Base-by-base conservation (phyloP, 441 rosid genomes). In the Isatis lusitanica region DNA sequence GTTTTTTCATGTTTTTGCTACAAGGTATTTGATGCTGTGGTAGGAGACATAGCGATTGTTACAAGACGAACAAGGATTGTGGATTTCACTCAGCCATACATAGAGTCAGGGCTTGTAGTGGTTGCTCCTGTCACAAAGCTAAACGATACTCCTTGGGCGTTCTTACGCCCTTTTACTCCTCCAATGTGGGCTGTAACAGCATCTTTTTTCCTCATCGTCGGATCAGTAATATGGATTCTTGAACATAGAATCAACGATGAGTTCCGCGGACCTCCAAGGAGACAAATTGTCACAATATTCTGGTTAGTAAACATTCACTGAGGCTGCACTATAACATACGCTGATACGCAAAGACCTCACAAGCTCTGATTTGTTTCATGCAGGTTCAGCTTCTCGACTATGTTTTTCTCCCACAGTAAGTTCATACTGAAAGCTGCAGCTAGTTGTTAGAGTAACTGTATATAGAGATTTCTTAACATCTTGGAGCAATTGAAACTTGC, bases 341-440 rank as follows among this genome's bases (percentile, higher is more conserved):
- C 38, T 6, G 58, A 21, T 64, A 53, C 28, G 17, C 38, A 9
- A 64, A 28, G 51, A 44, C 66, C 66, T 69, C 48, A 66, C 50
- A 42, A 51, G 57, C 36, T 66, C 7, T 48, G 3, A 9, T 51
- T 11, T 24, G 6, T 12, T 9, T 2, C 38, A 38, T 82, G 85
- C 97, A 94, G 97, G 98, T 95, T 95, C 77, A 92, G 92, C 90
- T 89, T 94, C 81, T 92, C 96, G 3, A 94, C 99, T 0, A 83
- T 90, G 97, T 94, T 94, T 85, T 88, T 85, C 66, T 79, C 99
- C 21, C 98, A 94, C 59, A 86, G 99, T 92, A 91, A 85, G 98
- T 86, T 30, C 61, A 59, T 66, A 7, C 7, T 1, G 11, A 39
- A 57, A 38, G 28, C 50, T 8, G 28, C 18, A 56, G 40, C 62